Conservation (phyloP, 257 asterid genomes). For the Solanum infundibuliforme region DNA sequence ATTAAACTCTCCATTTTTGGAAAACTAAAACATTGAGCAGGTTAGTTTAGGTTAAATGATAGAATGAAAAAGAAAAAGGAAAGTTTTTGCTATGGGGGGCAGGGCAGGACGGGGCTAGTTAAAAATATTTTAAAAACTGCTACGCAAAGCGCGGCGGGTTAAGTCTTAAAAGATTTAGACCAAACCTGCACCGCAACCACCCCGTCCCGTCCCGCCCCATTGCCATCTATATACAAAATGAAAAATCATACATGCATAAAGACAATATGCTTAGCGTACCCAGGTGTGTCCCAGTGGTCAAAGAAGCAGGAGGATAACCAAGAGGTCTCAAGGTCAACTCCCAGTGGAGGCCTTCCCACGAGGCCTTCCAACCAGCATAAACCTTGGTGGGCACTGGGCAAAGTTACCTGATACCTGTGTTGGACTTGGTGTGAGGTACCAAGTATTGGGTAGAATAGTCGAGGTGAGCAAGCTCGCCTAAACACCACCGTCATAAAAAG, state of each 20-base stretch:
- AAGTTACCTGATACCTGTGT: not conserved
- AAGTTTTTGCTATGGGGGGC: not conserved
- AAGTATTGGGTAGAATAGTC: not conserved
- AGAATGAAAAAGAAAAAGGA: not conserved
- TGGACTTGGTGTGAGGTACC: not conserved
- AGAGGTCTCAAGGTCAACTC: not conserved
- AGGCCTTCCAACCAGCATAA: not conserved
- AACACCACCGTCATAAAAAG: not conserved
- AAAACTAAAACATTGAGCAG: not conserved
- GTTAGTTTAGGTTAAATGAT: not conserved
- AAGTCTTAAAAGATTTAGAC: not conserved
- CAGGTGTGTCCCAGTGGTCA: not conserved
- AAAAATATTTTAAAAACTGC: not conserved
- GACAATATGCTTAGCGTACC: not conserved
- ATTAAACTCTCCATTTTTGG: not conserved
- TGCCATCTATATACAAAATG: not conserved
- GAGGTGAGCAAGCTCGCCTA: not conserved
- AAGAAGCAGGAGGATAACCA: not conserved
- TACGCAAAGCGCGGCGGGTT: not conserved
- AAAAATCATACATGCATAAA: not conserved
- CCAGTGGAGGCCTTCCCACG: not conserved
- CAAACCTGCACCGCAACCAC: not conserved
- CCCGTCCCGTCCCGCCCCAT: not conserved
- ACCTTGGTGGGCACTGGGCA: not conserved
- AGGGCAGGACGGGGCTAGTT: not conserved